phyloP scores from a whole-genome alignment of 306 rosid genomes.

The Acacia acuminata region DNA sequence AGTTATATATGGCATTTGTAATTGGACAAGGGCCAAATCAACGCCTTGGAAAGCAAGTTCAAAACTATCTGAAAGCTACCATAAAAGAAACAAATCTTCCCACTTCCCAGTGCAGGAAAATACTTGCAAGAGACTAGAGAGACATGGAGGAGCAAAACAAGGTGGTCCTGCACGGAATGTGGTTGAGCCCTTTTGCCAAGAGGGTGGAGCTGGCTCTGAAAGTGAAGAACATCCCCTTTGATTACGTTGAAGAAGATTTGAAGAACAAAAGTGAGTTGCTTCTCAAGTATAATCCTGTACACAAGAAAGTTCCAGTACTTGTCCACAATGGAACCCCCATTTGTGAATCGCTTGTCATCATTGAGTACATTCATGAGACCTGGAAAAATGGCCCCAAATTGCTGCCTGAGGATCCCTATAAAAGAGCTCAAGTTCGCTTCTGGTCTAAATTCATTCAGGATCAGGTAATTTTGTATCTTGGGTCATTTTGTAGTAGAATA shows the following conservation, averaged over 20 bases:
- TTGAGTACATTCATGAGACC: constrained; percentile 43
- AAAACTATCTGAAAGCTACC: too few species aligned
- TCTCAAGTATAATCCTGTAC: constrained; percentile 40
- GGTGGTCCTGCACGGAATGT: constrained; percentile 6
- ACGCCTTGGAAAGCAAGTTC: too few species aligned
- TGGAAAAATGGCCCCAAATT: constrained; percentile 37
- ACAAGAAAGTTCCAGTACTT: constrained; percentile 45
- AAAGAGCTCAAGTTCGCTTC: constrained; percentile 44
- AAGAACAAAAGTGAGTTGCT: constrained; percentile 39
- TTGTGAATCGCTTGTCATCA: constrained; percentile 28
- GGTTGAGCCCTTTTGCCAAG: constrained; percentile 42
- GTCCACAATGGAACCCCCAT: constrained; percentile 41
- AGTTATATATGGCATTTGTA: too few species aligned
- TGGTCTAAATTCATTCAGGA: constrained; percentile 32
- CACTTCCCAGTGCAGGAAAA: too few species aligned
- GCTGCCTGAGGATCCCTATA: constrained; percentile 37
- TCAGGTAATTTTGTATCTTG: neutral
- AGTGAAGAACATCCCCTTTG: constrained; percentile 38
- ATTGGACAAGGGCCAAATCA: too few species aligned
- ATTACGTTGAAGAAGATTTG: constrained; percentile 42
- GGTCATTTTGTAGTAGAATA: neutral
- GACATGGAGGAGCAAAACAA: neutral
- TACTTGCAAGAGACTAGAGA: too few species aligned
- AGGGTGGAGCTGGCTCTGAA: constrained; percentile 41
- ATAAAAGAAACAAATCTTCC: too few species aligned